Evolutionary conservation across 345 rosid species (phyloP), one percentile per base, ranked within the genome.

Genomic region (Erodium maritimum): DNA sequence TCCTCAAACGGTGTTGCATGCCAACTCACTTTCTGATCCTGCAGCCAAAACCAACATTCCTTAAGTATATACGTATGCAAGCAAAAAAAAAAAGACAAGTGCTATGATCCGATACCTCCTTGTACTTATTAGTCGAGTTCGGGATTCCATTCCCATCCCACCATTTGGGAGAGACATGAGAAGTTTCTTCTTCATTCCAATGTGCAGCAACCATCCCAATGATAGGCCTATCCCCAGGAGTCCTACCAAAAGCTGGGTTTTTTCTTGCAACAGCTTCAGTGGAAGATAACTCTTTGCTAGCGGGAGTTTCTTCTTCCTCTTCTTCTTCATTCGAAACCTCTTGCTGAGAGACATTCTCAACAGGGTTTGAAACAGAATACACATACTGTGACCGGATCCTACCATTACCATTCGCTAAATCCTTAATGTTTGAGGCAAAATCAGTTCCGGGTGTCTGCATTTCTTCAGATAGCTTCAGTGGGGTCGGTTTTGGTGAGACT

Each of bases 101-200:
- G 11, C 25, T 1, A 56, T 25, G 17, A 12, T 5, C 58, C 42
- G 20, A 55, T 74, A 91, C 96, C 95, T 91, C 98, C 79, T 86
- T 88, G 77, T 91, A 91, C 69, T 88, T 91, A 71, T 76, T 91
- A 29, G 95, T 91, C 22, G 96, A 86, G 71, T 91, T 88, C 45
- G 98, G 98, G 65, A 88, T 91, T 58, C 98, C 98, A 69, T 91
- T 91, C 24, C 98, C 96, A 75, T 86, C 95, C 96, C 96, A 88
- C 88, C 93, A 85, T 77, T 80, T 91, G 19, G 84, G 87, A 12
- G 82, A 65, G 63, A 76, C 61, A 19, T 71, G 72, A 59, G 86
- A 33, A 34, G 71, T 59, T 21, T 80, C 86, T 24, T 81, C 70
- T 62, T 80, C 93, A 55, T 78, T 84, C 95, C 98, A 91, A 52